Conservation (phyloP, 78 protist species). For the Pigoraptor vietnamica region DNA sequence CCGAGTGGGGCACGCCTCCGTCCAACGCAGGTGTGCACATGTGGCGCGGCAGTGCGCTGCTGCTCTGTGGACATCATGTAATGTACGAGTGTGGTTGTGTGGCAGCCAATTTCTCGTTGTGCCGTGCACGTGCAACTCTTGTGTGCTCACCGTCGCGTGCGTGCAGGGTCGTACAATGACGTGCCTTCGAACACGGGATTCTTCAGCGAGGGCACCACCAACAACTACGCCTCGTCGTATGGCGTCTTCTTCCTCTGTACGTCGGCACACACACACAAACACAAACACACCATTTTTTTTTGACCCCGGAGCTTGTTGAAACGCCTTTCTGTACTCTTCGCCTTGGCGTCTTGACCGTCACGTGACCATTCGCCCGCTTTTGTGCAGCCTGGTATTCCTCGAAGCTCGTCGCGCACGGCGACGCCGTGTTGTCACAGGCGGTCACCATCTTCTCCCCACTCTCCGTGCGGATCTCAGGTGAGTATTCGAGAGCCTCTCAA, state of each 20-base stretch:
- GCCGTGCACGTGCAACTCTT: too few species aligned
- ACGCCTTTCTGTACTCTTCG: not conserved
- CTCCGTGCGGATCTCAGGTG: not conserved
- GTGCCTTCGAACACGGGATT: not conserved
- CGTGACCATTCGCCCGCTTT: not conserved
- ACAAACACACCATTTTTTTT: not conserved
- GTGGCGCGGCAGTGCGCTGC: too few species aligned
- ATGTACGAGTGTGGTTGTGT: too few species aligned
- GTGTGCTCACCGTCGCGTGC: not conserved
- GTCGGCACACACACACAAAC: not conserved
- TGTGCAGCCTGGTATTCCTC: not conserved
- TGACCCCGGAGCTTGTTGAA: not conserved
- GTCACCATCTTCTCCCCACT: not conserved
- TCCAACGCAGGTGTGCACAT: not conserved
- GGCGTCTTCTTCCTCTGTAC: not conserved
- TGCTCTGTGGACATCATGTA: too few species aligned
- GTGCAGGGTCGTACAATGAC: not conserved
- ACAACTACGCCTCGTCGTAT: not conserved
- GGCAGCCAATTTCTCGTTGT: too few species aligned
- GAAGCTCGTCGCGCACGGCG: not conserved
- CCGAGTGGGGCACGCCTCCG: not conserved
- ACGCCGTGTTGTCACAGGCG: not conserved
- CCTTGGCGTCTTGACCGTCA: not conserved
- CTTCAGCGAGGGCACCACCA: not conserved
- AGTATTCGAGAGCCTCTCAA: not conserved